Conservation (phyloP, 1,284 basidiomycete genomes). For the Albatrellus sp. region DNA sequence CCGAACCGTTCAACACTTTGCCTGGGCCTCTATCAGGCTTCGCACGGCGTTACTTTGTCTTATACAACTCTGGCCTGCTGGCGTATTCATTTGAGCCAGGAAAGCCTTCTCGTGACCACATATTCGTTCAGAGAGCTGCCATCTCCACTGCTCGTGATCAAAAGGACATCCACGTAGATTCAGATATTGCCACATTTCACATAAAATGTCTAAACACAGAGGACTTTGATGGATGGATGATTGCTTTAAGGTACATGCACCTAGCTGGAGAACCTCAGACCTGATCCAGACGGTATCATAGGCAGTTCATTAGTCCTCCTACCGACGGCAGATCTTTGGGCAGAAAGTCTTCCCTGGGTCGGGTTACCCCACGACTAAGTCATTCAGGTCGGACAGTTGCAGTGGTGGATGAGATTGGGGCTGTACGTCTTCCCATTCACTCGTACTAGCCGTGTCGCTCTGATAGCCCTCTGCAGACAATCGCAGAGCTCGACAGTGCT, state of each 20-base stretch:
- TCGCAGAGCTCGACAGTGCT: constrained; percentile 30
- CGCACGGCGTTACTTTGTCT: constrained; percentile 67
- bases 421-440: constrained; percentile 25
- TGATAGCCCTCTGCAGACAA: constrained; percentile 18
- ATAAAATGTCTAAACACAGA: constrained; percentile 57
- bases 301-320: constrained; percentile 43
- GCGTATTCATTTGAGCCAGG: constrained; percentile 67
- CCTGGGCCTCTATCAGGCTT: constrained; percentile 40
- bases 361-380: constrained; percentile 14
- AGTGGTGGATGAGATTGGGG: constrained; percentile 50
- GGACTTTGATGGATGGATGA: constrained; percentile 69
- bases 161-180: constrained; percentile 70
- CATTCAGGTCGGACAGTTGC: constrained; percentile 31
- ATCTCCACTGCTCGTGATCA: constrained; percentile 58
- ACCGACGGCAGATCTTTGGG: constrained; percentile 23
- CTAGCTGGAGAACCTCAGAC: constrained; percentile 9
- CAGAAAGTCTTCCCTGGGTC: constrained; percentile 32
- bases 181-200: constrained; percentile 65
- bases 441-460: not conserved
- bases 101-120: constrained; percentile 57
- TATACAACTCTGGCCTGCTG: constrained; percentile 55
- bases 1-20: not conserved
- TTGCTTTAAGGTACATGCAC: constrained; percentile 44
- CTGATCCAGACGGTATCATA: constrained; percentile 14
- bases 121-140: constrained; percentile 56